phyloP scores from a whole-genome alignment of 768 basidiomycete genomes.

The Agaricus bisporus region DNA sequence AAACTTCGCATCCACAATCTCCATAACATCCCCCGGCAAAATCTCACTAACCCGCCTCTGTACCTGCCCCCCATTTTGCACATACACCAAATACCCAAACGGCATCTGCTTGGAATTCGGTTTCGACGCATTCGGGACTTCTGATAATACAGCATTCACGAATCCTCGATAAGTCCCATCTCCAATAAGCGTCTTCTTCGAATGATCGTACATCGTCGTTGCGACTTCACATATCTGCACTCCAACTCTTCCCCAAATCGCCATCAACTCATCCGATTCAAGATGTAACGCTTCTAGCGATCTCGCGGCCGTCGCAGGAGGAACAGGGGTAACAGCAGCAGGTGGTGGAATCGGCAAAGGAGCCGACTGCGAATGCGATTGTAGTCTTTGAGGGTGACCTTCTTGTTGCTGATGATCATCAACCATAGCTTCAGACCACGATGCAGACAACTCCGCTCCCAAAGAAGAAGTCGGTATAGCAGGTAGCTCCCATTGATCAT shows the following conservation, averaged over 20 bases:
- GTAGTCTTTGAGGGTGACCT: conserved; percentile 1
- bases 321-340: background rate
- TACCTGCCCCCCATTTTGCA: conserved; percentile 61
- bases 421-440: conserved; percentile 49
- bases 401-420: background rate
- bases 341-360: conserved; percentile 10
- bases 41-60: conserved; percentile 74
- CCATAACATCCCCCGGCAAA: conserved; percentile 80
- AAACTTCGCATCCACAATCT: conserved; percentile 63
- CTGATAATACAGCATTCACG: conserved; percentile 55
- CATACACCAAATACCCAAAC: conserved; percentile 74
- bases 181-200: conserved; percentile 72
- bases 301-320: background rate
- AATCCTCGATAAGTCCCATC: conserved; percentile 85
- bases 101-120: conserved; percentile 21
- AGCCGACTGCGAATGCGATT: conserved; percentile 14
- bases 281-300: conserved; percentile 28
- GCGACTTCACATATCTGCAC: conserved; percentile 70
- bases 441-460: conserved; percentile 42
- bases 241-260: conserved; percentile 69
- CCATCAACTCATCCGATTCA: conserved; percentile 60
- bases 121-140: conserved; percentile 55
- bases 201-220: conserved; percentile 60
- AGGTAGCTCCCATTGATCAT: conserved; percentile 54
- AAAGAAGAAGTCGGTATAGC: conserved; percentile 48